A percentile compares a stretch with the other conserved stretches of the same genome.
Conservation (phyloP, 148 eudicot species). For the Rhododendron ovatum region DNA sequence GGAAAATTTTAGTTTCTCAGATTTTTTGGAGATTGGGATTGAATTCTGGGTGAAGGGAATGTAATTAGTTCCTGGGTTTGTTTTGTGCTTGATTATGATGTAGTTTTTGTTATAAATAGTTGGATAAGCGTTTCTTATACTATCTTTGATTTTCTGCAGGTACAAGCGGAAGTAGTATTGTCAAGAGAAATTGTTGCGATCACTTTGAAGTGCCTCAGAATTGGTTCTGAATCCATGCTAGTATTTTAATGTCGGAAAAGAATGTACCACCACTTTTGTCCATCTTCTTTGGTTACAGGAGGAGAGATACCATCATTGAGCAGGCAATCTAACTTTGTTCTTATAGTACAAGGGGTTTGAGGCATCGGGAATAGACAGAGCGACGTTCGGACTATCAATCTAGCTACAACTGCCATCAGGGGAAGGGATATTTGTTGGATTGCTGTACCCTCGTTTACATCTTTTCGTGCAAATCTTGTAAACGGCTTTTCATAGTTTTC, state of each 20-base stretch:
- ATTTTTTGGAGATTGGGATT: background rate
- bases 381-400: background rate
- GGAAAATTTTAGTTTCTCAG: background rate
- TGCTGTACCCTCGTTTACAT: background rate
- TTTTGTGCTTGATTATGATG: background rate
- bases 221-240: background rate
- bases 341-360: background rate
- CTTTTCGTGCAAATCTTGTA: background rate
- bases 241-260: background rate
- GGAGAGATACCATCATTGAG: background rate
- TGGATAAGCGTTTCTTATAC: background rate
- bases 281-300: background rate
- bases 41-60: background rate
- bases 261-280: background rate
- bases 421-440: background rate
- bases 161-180: constrained; percentile 15
- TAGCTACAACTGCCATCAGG: background rate
- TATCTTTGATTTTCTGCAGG: background rate
- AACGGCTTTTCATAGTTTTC: background rate
- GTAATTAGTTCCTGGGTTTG: background rate
- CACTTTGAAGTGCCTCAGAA: background rate
- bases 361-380: background rate
- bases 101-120: background rate
- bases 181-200: no score
- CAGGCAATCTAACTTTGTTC: background rate